Evolutionary conservation across 1,284 basidiomycete genomes (phyloP).

Genomic region (Moniliophthora roreri): DNA sequence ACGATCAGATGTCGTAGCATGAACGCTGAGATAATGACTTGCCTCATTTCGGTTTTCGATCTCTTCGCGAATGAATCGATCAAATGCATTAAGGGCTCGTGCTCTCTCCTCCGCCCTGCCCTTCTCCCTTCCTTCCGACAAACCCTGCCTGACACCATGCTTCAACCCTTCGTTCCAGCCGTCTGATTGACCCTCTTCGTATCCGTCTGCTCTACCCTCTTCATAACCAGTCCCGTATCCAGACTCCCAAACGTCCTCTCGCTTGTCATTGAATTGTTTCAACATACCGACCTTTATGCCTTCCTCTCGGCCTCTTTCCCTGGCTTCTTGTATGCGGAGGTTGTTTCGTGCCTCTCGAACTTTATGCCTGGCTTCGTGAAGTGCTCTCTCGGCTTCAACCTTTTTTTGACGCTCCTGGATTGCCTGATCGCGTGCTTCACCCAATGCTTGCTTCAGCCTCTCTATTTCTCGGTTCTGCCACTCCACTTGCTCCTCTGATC

Average conservation of each 20-base stretch:
- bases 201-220: slow-evolving; percentile 40
- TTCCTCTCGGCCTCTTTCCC: slow-evolving; percentile 45
- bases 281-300: slow-evolving; percentile 35
- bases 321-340: slow-evolving; percentile 46
- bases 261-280: slow-evolving; percentile 45
- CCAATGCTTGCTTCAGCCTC: slow-evolving; percentile 46
- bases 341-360: slow-evolving; percentile 46
- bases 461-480: slow-evolving; percentile 48
- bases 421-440: slow-evolving; percentile 42
- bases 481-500: slow-evolving; percentile 46
- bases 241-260: slow-evolving; percentile 43
- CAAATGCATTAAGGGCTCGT: slow-evolving; percentile 52
- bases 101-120: slow-evolving; percentile 48
- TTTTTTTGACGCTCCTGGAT: slow-evolving; percentile 42
- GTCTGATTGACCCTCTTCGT: slow-evolving; percentile 37
- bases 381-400: slow-evolving; percentile 46
- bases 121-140: slow-evolving; percentile 37
- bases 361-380: slow-evolving; percentile 45
- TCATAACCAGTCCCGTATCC: slow-evolving; percentile 46
- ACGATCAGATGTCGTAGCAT: background rate
- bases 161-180: slow-evolving; percentile 43
- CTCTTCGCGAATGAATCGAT: slow-evolving; percentile 50
- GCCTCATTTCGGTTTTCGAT: slow-evolving; percentile 20
- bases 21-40: background rate
- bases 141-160: slow-evolving; percentile 43